Evolutionary conservation across 192 early-diverging fungal species (phyloP), one percentile per base, ranked within the genome.

Genomic region (Lobosporangium transversale): DNA sequence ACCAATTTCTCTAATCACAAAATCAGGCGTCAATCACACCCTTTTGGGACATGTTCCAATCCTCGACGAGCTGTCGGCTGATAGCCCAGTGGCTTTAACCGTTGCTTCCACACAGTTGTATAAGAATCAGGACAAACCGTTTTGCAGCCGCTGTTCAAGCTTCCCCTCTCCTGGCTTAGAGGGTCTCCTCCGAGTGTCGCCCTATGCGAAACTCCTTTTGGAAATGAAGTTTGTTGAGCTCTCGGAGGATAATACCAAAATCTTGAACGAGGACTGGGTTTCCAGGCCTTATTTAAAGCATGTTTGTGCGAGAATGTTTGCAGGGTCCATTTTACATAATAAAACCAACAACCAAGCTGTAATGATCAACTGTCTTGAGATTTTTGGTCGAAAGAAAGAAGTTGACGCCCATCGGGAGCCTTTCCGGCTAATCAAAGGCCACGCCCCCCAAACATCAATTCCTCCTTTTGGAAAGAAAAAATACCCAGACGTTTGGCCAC

Each of bases 401-500:
- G 53, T 70, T 1, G 71, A 81, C 47, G 43, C 37, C 17, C 80
- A 81, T 43, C 29, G 70, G 9, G 71, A 76, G 50, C 30, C 45
- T 29, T 63, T 69, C 63, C 44, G 53, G n/a, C 32, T 53, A 1
- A 53, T 36, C 18, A 76, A 81, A n/a, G 55, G 61, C 24, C 9
- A 45, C 1, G 58, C 62, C n/a, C 52, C 44, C 12, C 20, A 20
- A 8, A 78, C 70, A 47, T 73, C 66, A 5, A 37, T 74, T 2
- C 70, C 69, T 2, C 53, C 53, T 20, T 36, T 60, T 27, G 33
- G 10, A 24, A 50, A 44, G 35, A 58, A 49, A 17, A n/a, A 44
- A 10, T 70, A 81, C 50, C 33, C 20, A 45, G 67, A 81, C 27
- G 67, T 78, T 27, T 81, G 73, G 64, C 65, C 80, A 1, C 2